Conservation (phyloP, 495 filamentous ascomycete species). For the Penicillium taxi region DNA sequence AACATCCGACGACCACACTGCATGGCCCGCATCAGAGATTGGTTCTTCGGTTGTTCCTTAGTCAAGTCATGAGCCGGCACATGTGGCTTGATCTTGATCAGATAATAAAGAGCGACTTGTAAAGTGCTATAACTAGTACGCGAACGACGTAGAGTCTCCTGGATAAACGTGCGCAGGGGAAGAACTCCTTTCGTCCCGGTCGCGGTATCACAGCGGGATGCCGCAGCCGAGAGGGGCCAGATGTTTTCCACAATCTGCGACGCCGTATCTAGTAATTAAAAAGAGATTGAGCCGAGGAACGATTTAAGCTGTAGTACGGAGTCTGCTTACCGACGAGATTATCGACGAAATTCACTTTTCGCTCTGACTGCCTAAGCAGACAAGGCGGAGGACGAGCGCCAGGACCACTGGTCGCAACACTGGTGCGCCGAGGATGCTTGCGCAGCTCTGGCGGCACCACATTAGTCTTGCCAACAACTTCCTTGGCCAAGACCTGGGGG, state of each 20-base stretch:
- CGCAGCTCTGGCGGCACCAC: slow-evolving; percentile 60
- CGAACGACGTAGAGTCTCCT: slow-evolving; percentile 90
- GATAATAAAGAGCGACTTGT: slow-evolving; percentile 93
- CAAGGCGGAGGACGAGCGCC: slow-evolving; percentile 66
- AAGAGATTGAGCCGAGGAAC: slow-evolving; percentile 16
- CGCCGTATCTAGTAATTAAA: slow-evolving; percentile 66
- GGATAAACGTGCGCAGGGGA: slow-evolving; percentile 89
- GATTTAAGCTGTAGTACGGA: slow-evolving; percentile 10
- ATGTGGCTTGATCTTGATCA: slow-evolving; percentile 87
- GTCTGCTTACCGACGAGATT: slow-evolving; percentile 89
- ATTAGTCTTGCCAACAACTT: slow-evolving; percentile 28
- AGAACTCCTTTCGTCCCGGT: slow-evolving; percentile 60
- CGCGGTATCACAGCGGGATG: slow-evolving; percentile 38
- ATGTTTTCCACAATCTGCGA: slow-evolving; percentile 96
- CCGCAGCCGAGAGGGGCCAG: slow-evolving; percentile 64
- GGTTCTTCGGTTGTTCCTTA: slow-evolving; percentile 75
- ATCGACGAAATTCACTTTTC: slow-evolving; percentile 94
- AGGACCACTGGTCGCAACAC: slow-evolving; percentile 35
- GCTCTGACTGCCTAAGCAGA: slow-evolving; percentile 82
- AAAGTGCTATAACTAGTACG: slow-evolving; percentile 95
- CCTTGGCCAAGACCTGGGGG: slow-evolving; percentile 26
- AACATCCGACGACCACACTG: slow-evolving; percentile 98
- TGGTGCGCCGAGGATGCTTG: slow-evolving; percentile 74
- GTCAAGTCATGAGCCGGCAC: slow-evolving; percentile 79
- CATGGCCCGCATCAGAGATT: slow-evolving; percentile 66